Evolutionary conservation across 2,329 filamentous ascomycete genomes (phyloP), one percentile per base, ranked within the genome.

Genomic region (Penicillium polonicum): DNA sequence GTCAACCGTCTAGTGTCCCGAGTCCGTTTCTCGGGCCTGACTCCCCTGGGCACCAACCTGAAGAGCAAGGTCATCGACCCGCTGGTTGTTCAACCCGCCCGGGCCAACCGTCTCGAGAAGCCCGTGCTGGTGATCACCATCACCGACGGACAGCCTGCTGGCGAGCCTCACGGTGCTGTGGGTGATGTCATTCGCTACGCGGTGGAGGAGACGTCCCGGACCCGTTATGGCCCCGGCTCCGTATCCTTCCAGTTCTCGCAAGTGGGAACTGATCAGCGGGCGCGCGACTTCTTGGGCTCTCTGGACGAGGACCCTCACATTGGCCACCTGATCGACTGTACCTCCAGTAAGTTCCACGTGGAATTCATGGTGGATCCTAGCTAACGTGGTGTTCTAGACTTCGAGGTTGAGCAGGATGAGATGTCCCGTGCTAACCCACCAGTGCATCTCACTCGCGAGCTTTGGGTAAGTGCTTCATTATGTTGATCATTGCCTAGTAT

Each of bases 211-310:
- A 74, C 85, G 27, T 68, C 76, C 25, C 74, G 77, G 41, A 77
- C 79, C 50, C 79, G 77, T 50, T 84, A 83, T 65, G 84, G 85
- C 33, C 77, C 78, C 29, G 82, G 82, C 48, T 84, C 83, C n/a
- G 72, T 88, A 58, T 81, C 83, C 0, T 88, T 88, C 76, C 85
- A 88, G 67, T 88, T 88, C 67, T 85, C 86, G 0, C 86, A 89
- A 65, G 86, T 89, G 48, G 86, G 86, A 60, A 88, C 87, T 64
- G 86, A 89, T 65, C 77, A 82, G 68, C 82, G 82, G 62, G 86
- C 86, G 2, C 82, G 83, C 54, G 82, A 86, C 60, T 89, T 88
- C 78, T 76, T 89, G 48, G 73, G 78, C 48, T 83, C 83, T 65
- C 79, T 89, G n/a, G 86, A 89, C 65, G 81, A 83, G 60, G 85